These are phyloP conservation scores for Barnettozyma sucrosica DNA, from an alignment of 805 yeast species.

Conservation along the genomic window DNA sequence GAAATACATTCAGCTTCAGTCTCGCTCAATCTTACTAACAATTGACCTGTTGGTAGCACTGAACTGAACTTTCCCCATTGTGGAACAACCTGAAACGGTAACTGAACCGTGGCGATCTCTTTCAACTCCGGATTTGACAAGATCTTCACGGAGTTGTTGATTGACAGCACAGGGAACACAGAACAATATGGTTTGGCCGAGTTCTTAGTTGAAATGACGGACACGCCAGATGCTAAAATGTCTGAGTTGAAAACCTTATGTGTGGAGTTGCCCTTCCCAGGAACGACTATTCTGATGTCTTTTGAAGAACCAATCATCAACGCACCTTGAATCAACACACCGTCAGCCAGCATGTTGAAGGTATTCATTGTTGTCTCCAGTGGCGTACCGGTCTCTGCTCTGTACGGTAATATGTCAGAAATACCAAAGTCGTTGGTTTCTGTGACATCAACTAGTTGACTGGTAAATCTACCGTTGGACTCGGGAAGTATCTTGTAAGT, in stretches of 20 bases:
- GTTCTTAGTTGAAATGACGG: slow-evolving; percentile 31
- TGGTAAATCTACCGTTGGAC: slow-evolving; percentile 54
- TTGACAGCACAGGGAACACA: slow-evolving; percentile 39
- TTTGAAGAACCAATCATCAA: slow-evolving; percentile 48
- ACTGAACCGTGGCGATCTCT: slow-evolving; percentile 45
- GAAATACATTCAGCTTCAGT: slow-evolving; percentile 50
- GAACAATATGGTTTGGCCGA: slow-evolving; percentile 36
- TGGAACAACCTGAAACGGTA: slow-evolving; percentile 39
- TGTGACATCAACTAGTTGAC: slow-evolving; percentile 42
- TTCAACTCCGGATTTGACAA: slow-evolving; percentile 55
- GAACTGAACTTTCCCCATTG: slow-evolving; percentile 38
- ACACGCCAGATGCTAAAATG: slow-evolving; percentile 44
- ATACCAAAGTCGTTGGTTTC: slow-evolving; percentile 49
- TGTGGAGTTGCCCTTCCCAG: slow-evolving; percentile 56
- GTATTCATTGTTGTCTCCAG: slow-evolving; percentile 56
- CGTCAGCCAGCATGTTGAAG: slow-evolving; percentile 55
- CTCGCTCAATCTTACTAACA: slow-evolving; percentile 48
- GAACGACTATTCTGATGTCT: slow-evolving; percentile 58
- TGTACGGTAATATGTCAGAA: slow-evolving; percentile 50
- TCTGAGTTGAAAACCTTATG: slow-evolving; percentile 54
- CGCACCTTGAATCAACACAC: slow-evolving; percentile 56
- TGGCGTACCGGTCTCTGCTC: slow-evolving; percentile 53
- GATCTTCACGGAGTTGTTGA: slow-evolving; percentile 42
- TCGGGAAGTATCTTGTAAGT: slow-evolving; percentile 63
- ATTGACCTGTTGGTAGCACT: slow-evolving; percentile 48